These are phyloP conservation scores for Trichoderma endophyticum DNA, from an alignment of 2,329 filamentous ascomycete genomes.

Conservation along the genomic window DNA sequence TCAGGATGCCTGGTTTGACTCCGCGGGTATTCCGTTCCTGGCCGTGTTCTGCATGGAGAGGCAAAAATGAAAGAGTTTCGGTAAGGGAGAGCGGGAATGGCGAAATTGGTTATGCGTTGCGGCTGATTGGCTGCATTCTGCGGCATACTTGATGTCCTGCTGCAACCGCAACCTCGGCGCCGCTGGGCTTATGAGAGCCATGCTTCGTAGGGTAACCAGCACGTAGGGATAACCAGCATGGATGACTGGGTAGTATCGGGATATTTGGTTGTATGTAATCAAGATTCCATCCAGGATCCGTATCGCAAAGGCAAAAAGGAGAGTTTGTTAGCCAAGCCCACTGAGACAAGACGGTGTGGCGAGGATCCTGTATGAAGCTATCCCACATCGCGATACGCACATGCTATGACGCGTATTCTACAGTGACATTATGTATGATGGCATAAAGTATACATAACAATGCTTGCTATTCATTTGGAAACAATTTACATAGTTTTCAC, in stretches of 20 bases:
- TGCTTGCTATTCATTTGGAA: background rate
- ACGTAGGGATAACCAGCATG: background rate
- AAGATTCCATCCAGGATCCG: background rate
- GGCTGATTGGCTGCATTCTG: slow-evolving; percentile 5
- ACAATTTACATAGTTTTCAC: background rate
- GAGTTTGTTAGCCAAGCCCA: background rate
- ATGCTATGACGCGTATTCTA: background rate
- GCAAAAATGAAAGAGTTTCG: background rate
- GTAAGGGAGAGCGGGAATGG: slow-evolving; percentile 8
- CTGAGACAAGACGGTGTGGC: background rate
- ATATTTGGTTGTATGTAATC: background rate
- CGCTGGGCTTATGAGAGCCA: background rate
- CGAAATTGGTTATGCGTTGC: background rate
- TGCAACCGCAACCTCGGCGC: background rate
- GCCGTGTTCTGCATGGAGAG: background rate
- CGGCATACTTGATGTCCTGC: background rate
- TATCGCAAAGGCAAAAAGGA: background rate
- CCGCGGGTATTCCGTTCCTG: background rate
- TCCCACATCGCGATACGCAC: background rate
- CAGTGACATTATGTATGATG: background rate
- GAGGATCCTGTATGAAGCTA: background rate
- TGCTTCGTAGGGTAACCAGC: background rate
- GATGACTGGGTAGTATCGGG: background rate
- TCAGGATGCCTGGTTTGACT: background rate
- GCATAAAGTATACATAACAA: background rate